Evolutionary conservation across 805 yeast species (phyloP), one percentile per base, ranked within the genome.

Genomic region (Henningerozyma blattae): DNA sequence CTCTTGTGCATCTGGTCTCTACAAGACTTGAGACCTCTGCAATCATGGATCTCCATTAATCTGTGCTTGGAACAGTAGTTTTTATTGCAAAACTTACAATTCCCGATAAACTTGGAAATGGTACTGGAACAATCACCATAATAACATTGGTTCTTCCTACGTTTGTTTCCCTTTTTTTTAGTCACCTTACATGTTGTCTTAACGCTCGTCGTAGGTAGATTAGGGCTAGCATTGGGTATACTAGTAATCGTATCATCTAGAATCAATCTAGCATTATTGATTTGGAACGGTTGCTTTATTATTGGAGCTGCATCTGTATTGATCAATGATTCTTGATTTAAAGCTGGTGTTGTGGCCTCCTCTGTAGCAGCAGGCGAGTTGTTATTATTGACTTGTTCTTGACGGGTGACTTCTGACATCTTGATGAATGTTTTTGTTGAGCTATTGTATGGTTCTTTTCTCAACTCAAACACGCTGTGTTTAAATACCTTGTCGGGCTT

Each of bases 21-120:
- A 64, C 93, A 84, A 43, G 62, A 68, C 50, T 77, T 79, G 38
- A 85, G 67, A 5, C 91, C 94, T 37, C 68, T 65, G 54, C 95
- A 85, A 38, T 67, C 55, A 59, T 85, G 95, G 56, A 77, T 85
- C 58, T 85, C 95, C 60, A 86, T 65, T 36, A 85, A 64, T 36
- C 95, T 70, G 61, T 85, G 95, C 48, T 80, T 79, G 22, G 89
- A 78, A 58, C 95, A 85, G 56, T 74, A 85, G 49, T 77, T 79
- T 30, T 94, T 93, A 31, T 72, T 72, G 56, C 95, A 85, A 52
- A 77, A 80, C 34, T 75, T 70, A 56, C 95, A 85, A 54, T 78
- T 86, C 31, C 95, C 95, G 29, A 83, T 71, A 32, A 71, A 68
- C 17, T 74, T 62, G 33, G 69, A 57, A 1, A 87, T 83, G 10